phyloP scores from a whole-genome alignment of 2,329 filamentous ascomycete genomes.

The Chalara sp. region DNA sequence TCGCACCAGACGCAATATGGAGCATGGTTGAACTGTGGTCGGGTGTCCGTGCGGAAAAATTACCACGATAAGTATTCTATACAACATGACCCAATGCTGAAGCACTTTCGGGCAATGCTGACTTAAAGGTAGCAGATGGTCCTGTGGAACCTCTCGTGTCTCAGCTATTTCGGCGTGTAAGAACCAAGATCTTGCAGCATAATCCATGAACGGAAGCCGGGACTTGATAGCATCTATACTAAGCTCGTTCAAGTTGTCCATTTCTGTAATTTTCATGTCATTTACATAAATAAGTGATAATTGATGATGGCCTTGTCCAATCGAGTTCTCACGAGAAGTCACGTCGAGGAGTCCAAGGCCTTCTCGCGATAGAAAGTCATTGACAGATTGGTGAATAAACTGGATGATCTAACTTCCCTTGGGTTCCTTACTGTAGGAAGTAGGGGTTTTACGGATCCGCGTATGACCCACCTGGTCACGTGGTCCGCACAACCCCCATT shows the following conservation, averaged over 20 bases:
- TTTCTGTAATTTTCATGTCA: constrained; percentile 6
- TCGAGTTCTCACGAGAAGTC: not conserved
- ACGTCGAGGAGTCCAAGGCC: constrained; percentile 4
- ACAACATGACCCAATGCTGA: constrained; percentile 4
- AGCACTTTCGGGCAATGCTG: constrained; percentile 2
- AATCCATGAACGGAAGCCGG: constrained; percentile 6
- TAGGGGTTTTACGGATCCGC: too few relatives aligned
- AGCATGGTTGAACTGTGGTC: constrained; percentile 6
- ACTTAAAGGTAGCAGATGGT: constrained; percentile 5
- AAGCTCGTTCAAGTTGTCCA: not conserved
- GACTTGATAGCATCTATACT: not conserved
- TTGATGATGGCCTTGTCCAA: constrained; percentile 8
- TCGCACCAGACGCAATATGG: constrained; percentile 7
- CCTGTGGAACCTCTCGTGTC: constrained; percentile 1
- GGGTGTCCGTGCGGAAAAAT: not conserved
- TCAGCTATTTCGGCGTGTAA: constrained; percentile 10
- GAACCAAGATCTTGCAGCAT: constrained; percentile 5
- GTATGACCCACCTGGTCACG: too few relatives aligned
- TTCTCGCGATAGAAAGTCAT: constrained; percentile 24
- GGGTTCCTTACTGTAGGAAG: too few relatives aligned
- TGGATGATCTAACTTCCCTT: constrained; percentile 23
- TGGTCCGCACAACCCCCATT: too few relatives aligned
- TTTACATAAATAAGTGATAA: constrained; percentile 9
- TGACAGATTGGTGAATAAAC: constrained; percentile 32
- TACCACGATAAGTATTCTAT: constrained; percentile 1